These are phyloP conservation scores for Calamus simplicifolius DNA, from an alignment of 176 grass and related monocot genomes.

Conservation along the genomic window DNA sequence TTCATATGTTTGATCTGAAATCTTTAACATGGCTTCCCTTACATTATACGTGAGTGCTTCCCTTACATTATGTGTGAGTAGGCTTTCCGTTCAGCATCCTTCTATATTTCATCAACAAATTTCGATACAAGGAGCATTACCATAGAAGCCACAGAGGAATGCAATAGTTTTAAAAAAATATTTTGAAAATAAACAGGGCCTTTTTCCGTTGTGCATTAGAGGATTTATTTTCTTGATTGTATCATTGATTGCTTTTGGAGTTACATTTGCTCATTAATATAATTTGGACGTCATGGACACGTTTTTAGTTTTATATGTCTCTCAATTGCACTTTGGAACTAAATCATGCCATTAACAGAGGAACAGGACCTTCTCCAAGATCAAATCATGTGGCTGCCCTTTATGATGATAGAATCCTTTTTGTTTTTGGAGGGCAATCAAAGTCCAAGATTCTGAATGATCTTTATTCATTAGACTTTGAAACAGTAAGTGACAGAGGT, in stretches of 20 bases:
- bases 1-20: conserved; percentile 98
- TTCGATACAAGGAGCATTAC: too few species aligned
- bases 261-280: too few species aligned
- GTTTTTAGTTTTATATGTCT: too few species aligned
- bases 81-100: background rate
- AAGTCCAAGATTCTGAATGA: conserved; percentile 96
- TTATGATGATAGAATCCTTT: conserved; percentile 79
- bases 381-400: conserved; percentile 79
- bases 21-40: conserved; percentile 96
- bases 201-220: background rate
- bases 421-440: conserved; percentile 88
- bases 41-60: conserved; percentile 92
- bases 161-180: too few species aligned
- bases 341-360: conserved; percentile 19
- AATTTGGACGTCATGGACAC: too few species aligned
- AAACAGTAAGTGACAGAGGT: conserved; percentile 61
- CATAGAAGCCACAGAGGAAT: too few species aligned
- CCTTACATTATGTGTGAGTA: conserved; percentile 91
- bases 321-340: too few species aligned
- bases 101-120: too few species aligned
- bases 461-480: conserved; percentile 80
- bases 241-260: background rate
- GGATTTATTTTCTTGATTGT: background rate
- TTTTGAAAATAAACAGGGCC: too few species aligned
- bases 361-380: conserved; percentile 86